These are phyloP conservation scores for Abeoforma whisleri DNA, from an alignment of 78 protist species.

Conservation along the genomic window DNA sequence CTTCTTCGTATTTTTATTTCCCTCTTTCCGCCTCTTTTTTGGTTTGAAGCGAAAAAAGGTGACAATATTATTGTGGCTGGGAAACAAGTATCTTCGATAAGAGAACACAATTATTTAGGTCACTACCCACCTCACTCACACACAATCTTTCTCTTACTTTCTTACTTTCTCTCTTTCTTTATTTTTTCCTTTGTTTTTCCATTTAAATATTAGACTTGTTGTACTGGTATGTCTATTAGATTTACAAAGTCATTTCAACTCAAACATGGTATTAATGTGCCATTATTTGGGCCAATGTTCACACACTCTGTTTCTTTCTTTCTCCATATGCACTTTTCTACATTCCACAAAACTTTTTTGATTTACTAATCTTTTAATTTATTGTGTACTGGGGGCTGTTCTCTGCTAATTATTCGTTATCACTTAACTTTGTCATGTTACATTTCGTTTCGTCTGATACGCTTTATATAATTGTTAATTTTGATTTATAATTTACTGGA, in stretches of 20 bases:
- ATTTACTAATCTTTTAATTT: not conserved
- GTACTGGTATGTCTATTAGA: too few relatives aligned
- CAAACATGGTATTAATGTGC: too few relatives aligned
- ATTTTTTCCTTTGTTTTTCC: not conserved
- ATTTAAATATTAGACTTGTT: not conserved
- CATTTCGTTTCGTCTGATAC: not conserved
- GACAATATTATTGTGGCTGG: too few relatives aligned
- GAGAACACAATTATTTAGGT: too few relatives aligned
- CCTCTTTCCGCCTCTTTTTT: too few relatives aligned
- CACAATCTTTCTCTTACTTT: not conserved
- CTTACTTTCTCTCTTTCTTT: not conserved
- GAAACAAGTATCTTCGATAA: too few relatives aligned
- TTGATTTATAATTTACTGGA: not conserved
- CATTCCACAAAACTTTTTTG: not conserved
- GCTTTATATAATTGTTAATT: too few relatives aligned
- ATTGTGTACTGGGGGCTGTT: not conserved
- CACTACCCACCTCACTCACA: slow-evolving; percentile 10
- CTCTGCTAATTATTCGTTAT: not conserved
- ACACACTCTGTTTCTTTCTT: not conserved
- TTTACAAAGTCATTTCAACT: too few relatives aligned
- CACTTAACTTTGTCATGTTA: not conserved
- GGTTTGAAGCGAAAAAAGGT: too few relatives aligned
- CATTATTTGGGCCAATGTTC: not conserved
- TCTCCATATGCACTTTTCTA: not conserved
- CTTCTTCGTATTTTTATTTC: too few relatives aligned